These are phyloP conservation scores for Cephalotrichum gorgonifer DNA, from an alignment of 2,329 filamentous ascomycete genomes.

Conservation along the genomic window DNA sequence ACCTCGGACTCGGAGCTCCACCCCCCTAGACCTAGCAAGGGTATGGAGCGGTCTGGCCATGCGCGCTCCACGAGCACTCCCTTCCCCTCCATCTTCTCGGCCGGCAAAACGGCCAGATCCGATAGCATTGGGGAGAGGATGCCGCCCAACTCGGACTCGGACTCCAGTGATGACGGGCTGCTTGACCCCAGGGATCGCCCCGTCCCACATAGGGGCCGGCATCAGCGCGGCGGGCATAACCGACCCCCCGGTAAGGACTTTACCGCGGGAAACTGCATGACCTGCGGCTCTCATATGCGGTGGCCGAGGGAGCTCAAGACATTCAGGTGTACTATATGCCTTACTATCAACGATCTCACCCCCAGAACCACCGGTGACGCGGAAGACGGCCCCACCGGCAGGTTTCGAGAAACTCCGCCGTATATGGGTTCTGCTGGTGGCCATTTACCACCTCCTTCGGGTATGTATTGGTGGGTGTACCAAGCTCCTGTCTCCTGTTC, in stretches of 20 bases:
- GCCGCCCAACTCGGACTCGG: neutral
- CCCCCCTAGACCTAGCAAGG: slow-evolving; percentile 9
- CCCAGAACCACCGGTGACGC: slow-evolving; percentile 32
- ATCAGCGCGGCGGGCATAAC: slow-evolving; percentile 17
- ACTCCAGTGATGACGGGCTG: slow-evolving; percentile 10
- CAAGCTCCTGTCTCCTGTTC: neutral
- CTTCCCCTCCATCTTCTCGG: slow-evolving; percentile 60
- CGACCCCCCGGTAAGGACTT: slow-evolving; percentile 42
- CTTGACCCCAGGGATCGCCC: slow-evolving; percentile 14
- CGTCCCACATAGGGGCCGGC: neutral
- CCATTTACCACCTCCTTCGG: neutral
- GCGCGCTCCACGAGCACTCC: slow-evolving; percentile 70
- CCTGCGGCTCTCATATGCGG: slow-evolving; percentile 68
- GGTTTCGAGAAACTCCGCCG: slow-evolving; percentile 59
- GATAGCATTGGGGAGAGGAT: neutral
- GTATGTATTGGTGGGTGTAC: neutral
- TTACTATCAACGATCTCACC: slow-evolving; percentile 71
- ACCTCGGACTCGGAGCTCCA: slow-evolving; percentile 33
- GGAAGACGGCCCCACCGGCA: slow-evolving; percentile 59
- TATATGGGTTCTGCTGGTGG: slow-evolving; percentile 42
- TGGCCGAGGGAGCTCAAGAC: slow-evolving; percentile 66
- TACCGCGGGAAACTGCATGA: slow-evolving; percentile 68
- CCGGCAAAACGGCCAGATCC: slow-evolving; percentile 39
- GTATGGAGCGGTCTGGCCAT: slow-evolving; percentile 21
- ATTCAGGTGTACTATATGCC: slow-evolving; percentile 75